Evolutionary conservation across 768 basidiomycete genomes (phyloP), one percentile per base, ranked within the genome.

Genomic region (Hirschioporus abietinus): DNA sequence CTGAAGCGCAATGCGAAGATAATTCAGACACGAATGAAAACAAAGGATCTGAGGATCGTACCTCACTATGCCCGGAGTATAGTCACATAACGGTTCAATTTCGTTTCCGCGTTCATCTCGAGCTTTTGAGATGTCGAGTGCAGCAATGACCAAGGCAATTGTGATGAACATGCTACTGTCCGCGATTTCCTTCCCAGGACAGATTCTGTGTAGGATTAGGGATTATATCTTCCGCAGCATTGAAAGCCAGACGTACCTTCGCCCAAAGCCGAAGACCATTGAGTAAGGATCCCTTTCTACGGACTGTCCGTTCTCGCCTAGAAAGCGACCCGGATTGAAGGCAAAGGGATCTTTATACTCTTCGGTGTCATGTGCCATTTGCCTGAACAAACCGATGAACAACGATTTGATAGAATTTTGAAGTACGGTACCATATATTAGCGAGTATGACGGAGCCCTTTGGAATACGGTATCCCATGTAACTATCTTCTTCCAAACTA

Each of bases 391-490:
- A 34, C 58, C n/a, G 7, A n/a, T n/a, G 58, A 59, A 7, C 58
- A 59, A n/a, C n/a, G 9, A 3, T n/a, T 59, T 3, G 20, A 7
- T 10, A 2, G 58, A 25, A 59, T 10, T 2, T 59, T n/a, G 25
- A 57, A n/a, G 58, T 17, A 1, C 23, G 35, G 15, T 52, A 74
- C 77, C 76, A 79, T 59, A 78, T 71, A 64, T 79, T 79, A 20
- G 73, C 69, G 34, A 79, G 69, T 12, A 79, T 66, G 63, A 76
- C 72, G 17, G 76, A 69, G 25, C 73, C 78, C 65, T 76, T 74
- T 4, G 78, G 78, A 58, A 79, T 75, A 58, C 63, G 66, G 69
- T 77, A 76, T 3, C 77, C 77, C 34, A 67, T 60, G 64, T 78
- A 73, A 8, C 71, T 66, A 66, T 78, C 77, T 64, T 79, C 78